Conservation (phyloP, 768 basidiomycete genomes). For the Auriculariales sp. region DNA sequence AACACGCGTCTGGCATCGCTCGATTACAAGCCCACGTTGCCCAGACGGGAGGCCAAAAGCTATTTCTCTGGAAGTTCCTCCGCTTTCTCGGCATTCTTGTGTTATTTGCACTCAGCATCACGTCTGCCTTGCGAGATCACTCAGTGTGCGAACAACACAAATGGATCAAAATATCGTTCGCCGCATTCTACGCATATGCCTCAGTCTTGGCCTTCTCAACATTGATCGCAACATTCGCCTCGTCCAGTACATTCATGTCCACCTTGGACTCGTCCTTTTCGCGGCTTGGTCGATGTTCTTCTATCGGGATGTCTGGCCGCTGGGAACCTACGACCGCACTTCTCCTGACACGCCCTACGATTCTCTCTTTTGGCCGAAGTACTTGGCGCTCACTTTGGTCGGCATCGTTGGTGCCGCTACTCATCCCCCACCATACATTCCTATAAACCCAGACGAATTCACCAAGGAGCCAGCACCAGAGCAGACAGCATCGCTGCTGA, state of each 20-base stretch:
- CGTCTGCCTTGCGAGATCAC: neutral
- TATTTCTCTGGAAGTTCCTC: too few species aligned
- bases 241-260: neutral
- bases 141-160: neutral
- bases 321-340: conserved; percentile 1
- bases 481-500: conserved; percentile 34
- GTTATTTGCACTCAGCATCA: too few species aligned
- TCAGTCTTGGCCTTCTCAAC: neutral
- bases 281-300: neutral
- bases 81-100: too few species aligned
- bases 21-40: too few species aligned
- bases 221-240: neutral
- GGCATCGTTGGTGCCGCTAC: conserved; percentile 1
- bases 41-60: too few species aligned
- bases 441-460: conserved; percentile 13
- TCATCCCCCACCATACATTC: conserved; percentile 3
- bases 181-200: neutral
- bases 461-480: conserved; percentile 25
- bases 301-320: conserved; percentile 2
- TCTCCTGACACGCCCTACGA: conserved; percentile 15
- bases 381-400: neutral
- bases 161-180: neutral
- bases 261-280: neutral
- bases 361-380: neutral
- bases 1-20: too few species aligned